Base-by-base conservation (phyloP, 1,139 yeast species). In the Yamadazyma triangularis region DNA sequence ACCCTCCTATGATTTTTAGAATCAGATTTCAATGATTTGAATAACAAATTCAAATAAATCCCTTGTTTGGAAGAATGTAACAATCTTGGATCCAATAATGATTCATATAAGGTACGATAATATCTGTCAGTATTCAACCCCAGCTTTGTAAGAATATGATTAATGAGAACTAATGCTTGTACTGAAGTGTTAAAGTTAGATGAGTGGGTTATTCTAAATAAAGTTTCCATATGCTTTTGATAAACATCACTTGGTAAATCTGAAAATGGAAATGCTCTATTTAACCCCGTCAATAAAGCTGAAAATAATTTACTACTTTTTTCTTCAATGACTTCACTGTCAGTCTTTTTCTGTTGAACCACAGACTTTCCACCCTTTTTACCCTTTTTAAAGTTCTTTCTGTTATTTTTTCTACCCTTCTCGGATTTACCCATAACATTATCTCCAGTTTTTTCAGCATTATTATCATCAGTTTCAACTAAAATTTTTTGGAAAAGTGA, bases 201-300 rank as follows among this genome's bases (percentile, higher is more conserved):
- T 14, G 96, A 83, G 56, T 91, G 97, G 3, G 97, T 89, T 50
- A 91, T 89, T 50, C 78, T 78, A 67, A 83, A 93, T 36, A 91
- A 64, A 1, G 95, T 83, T 49, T 87, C 81, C 50, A 89, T 68
- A 59, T 93, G 97, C 40, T 72, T 67, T 41, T 79, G 77, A 56
- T 86, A 89, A 7, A 77, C 73, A 13, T 78, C 79, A 31, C 77
- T 70, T 7, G 94, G 84, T 35, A 93, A 67, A 39, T 77, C 72
- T 2, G 96, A 80, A 53, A 86, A 91, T 35, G 98, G 97, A 69
- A 86, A 89, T 1, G 98, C 93, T 61, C 99, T 83, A 56, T 93
- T 93, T 39, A 91, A 75, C 42, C 99, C 99, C 2, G 98, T 88
- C 42, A 91, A 74, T 38, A 93, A 73, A 13, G 96, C 96, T 22